Base-by-base conservation (phyloP, 31 red algal genomes). In the Odonthalia washingtoniensis region DNA sequence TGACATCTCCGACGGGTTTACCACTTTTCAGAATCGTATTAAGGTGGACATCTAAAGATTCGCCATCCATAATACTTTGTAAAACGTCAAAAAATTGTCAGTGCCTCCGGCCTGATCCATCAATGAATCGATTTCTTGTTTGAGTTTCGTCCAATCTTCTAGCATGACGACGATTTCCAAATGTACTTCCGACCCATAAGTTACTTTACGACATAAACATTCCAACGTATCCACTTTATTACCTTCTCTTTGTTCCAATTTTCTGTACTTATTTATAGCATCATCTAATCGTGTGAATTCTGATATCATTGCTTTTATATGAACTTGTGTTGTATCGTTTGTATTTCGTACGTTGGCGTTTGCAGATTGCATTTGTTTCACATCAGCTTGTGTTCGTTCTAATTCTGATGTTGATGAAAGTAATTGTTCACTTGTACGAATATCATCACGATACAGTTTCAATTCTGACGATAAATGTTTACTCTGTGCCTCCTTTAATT, bases 91-190 rank as follows among this genome's bases (percentile, higher is more conserved):
- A 89, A 2, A 89, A 62, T 32, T 76, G 62, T 69, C 72, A 42
- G 75, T 74, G 28, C 81, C 87, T 49, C 87, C 87, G 30, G 73
- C 77, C 61, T 89, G 76, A 82, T 89, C 77, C 44, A 81, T 89
- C 14, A 89, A 67, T 1, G 66, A 30, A 40, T 89, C 87, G 38
- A 89, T 89, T 69, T 89, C 87, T 60, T 81, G 76, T 45, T 89
- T 89, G 32, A 89, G 52, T 40, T 89, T 89, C 21, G 76, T 70
- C 87, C 87, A 89, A 17, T 75, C 87, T 31, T 89, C 87, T 64
- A 81, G 87, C 87, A 89, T 89, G 30, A 82, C 87, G 45, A 81
- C 40, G 34, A 82, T 82, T 67, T 89, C 87, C 38, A 64, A 61
- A 14, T 89, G 76, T 39, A 89, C 44, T 46, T 81, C 76, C 14